These are phyloP conservation scores for Aegilops bicornis DNA, from an alignment of 176 grass and related monocot genomes.

Conservation along the genomic window DNA sequence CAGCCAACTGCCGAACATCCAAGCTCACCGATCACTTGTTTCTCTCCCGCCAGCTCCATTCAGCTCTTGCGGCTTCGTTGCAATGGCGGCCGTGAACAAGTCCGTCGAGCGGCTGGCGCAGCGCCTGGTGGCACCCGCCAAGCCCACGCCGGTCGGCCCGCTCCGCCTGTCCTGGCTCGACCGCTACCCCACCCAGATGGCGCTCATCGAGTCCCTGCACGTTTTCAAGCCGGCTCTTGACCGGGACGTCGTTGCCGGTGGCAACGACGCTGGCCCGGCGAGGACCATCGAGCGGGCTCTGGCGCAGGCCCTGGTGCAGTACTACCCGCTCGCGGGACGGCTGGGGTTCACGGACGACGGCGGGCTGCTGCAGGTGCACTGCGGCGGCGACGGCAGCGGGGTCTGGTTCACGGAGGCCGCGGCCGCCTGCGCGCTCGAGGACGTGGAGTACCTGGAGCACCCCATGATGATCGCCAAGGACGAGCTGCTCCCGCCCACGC, in stretches of 20 bases:
- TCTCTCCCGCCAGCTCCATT: too few species aligned
- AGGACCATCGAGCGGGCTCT: slow-evolving; percentile 48
- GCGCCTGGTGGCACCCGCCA: slow-evolving; percentile 45
- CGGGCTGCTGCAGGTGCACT: slow-evolving; percentile 64
- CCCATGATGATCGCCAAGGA: slow-evolving; percentile 87
- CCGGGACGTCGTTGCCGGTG: slow-evolving; percentile 16
- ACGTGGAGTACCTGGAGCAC: slow-evolving; percentile 91
- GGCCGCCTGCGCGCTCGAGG: slow-evolving; percentile 37
- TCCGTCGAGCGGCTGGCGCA: slow-evolving; percentile 44
- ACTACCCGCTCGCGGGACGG: slow-evolving; percentile 74
- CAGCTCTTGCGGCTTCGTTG: too few species aligned
- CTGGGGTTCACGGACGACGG: slow-evolving; percentile 47
- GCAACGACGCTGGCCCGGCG: not conserved
- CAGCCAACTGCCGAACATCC: too few species aligned
- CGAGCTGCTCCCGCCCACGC: slow-evolving; percentile 60
- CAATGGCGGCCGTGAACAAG: not conserved
- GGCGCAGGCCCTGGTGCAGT: slow-evolving; percentile 53
- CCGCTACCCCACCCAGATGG: slow-evolving; percentile 83
- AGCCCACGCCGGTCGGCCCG: slow-evolving; percentile 37
- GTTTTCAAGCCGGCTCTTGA: slow-evolving; percentile 53
- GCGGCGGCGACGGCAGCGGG: slow-evolving; percentile 42
- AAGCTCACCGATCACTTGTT: too few species aligned
- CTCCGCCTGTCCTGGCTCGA: slow-evolving; percentile 88
- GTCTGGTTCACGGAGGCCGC: slow-evolving; percentile 79
- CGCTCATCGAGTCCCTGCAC: slow-evolving; percentile 84